These are phyloP conservation scores for Entelexis sorbosivorans DNA, from an alignment of 1,139 yeast genomes.

Conservation along the genomic window DNA sequence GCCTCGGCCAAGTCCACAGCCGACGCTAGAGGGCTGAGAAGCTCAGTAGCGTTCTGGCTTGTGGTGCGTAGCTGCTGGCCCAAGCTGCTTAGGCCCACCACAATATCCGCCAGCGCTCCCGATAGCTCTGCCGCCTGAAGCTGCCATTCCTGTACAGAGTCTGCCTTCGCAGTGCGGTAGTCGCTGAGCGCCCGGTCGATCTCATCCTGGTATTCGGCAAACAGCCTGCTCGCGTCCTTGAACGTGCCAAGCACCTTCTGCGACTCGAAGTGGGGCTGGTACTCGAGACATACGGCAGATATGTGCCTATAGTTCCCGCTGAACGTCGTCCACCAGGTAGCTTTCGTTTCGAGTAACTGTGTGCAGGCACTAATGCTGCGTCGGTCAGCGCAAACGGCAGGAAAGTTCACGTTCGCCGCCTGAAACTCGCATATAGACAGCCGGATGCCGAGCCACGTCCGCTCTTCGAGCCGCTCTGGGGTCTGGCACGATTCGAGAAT, in stretches of 20 bases:
- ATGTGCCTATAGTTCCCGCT: constrained; percentile 31
- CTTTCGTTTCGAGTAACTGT: constrained; percentile 24
- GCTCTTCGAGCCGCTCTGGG: constrained; percentile 20
- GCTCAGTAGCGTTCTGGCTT: background rate
- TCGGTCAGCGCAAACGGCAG: constrained; percentile 24
- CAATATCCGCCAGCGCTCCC: background rate
- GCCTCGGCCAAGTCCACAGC: background rate
- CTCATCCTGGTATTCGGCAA: constrained; percentile 3
- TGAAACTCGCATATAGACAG: constrained; percentile 31
- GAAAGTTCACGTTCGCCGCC: constrained; percentile 27
- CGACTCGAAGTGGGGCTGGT: constrained; percentile 20
- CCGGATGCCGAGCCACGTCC: constrained; percentile 26
- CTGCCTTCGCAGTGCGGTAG: background rate
- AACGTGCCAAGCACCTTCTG: constrained; percentile 8
- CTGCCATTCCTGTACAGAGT: background rate
- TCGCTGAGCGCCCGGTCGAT: background rate
- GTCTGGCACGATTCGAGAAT: constrained; percentile 25
- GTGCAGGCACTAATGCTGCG: constrained; percentile 25
- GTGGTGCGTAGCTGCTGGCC: background rate
- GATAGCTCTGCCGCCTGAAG: background rate
- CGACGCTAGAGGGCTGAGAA: background rate
- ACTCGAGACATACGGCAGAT: constrained; percentile 27
- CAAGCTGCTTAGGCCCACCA: background rate
- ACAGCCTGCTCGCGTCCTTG: constrained; percentile 14
- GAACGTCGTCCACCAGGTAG: constrained; percentile 36